These are phyloP conservation scores for Sclerotinia borealis DNA, from an alignment of 2,329 filamentous ascomycete species.

Conservation along the genomic window DNA sequence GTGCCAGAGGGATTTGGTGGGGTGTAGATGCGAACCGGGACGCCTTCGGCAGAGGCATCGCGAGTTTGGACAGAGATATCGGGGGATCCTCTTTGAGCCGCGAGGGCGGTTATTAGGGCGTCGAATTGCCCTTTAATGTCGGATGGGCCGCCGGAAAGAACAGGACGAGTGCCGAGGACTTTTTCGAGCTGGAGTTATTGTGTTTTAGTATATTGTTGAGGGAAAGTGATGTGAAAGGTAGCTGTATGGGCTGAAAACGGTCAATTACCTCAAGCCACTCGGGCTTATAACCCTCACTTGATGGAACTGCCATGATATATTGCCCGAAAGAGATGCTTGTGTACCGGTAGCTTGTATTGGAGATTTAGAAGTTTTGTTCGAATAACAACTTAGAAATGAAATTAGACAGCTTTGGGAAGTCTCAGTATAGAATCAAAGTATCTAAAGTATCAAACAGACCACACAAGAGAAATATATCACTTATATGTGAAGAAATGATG, in stretches of 20 bases:
- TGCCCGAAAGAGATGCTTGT: no score
- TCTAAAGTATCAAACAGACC: not conserved
- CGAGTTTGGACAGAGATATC: slow-evolving; percentile 16
- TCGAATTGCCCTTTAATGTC: slow-evolving; percentile 20
- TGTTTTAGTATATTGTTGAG: not conserved
- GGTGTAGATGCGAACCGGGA: slow-evolving; percentile 26
- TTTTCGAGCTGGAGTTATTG: slow-evolving; percentile 20
- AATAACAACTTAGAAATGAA: no score
- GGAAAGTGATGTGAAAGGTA: not conserved
- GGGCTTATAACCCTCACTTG: slow-evolving; percentile 18
- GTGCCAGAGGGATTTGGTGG: slow-evolving; percentile 5
- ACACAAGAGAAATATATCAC: no score
- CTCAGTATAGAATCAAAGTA: not conserved
- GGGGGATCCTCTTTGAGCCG: slow-evolving; percentile 16
- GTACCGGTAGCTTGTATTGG: not conserved
- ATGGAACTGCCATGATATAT: not conserved
- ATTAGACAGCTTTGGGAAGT: not conserved
- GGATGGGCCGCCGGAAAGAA: slow-evolving; percentile 15
- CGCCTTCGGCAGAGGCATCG: slow-evolving; percentile 15
- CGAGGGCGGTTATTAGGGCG: slow-evolving; percentile 11
- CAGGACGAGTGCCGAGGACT: slow-evolving; percentile 18
- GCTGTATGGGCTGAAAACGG: not conserved
- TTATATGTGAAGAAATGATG: not conserved
- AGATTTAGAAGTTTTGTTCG: not conserved
- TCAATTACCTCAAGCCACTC: slow-evolving; percentile 25